Base-by-base conservation (phyloP, 2,329 filamentous ascomycete species). In the Periconia digitata region DNA sequence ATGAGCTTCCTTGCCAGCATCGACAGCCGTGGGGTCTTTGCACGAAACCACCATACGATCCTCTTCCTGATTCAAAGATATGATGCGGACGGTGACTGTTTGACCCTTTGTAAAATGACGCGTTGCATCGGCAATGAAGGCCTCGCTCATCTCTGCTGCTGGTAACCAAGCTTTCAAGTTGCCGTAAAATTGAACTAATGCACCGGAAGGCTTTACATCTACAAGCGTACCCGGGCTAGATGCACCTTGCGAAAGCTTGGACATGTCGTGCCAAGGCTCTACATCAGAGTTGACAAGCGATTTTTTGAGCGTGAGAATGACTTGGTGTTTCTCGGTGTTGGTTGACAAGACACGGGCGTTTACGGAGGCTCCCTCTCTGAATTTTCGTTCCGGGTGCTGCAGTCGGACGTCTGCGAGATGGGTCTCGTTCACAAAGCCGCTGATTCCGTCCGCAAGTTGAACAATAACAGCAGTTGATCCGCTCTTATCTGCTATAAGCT, bases 111-210 rank as follows among this genome's bases (percentile, higher is more conserved):
- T 85, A 76, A 99, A 99, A 72, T 97, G 92, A 63, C 95, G 85
- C 39, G 83, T 84, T 4, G 94, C 91, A 63, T 96, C 89, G 58
- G 87, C 83, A 63, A 99, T 96, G 66, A 87, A 96, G 10, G 92
- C 91, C 69, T 99, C 94, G 68, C 94, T 97, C 94, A 99, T 99
- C 72, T 99, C 92, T 1, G 89, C 89, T 0, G 95, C 86, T 2
- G 94, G 94, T 46, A 99, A 79, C 75, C 95, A 99, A 8, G 88
- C 95, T 56, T 85, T 84, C 17, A 99, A 78, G 8, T 79, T 74
- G 16, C 90, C 90, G 63, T 95, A 99, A 72, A 97, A 99, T 66
- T 95, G 90, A 44, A 99, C 87, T 16, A 92, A 84, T 10, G 94
- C 94, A 50, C 94, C 94, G 44, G 84, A 84, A 3, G 82, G 74